A percentile compares a stretch with the other conserved stretches of the same genome.
phyloP scores from a whole-genome alignment of 2,329 filamentous ascomycete genomes.

The Stachybotrys echinatus region DNA sequence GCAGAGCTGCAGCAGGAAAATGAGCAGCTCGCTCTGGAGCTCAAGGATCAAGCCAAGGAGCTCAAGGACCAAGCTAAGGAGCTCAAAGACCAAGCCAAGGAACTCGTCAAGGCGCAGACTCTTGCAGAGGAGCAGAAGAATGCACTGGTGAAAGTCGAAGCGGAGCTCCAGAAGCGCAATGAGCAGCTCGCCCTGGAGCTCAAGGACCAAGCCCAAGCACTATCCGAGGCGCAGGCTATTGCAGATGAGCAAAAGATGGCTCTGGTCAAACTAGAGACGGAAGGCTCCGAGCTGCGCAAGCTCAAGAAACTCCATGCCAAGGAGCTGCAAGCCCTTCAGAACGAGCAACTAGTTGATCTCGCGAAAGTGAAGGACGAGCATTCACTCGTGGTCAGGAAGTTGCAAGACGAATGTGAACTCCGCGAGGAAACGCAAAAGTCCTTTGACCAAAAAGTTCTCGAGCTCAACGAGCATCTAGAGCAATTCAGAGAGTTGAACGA shows the following conservation, averaged over 20 bases:
- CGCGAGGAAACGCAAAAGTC: slow-evolving; percentile 9
- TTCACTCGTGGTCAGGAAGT: slow-evolving; percentile 4
- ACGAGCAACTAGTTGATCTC: slow-evolving; percentile 10
- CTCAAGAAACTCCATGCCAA: slow-evolving; percentile 16
- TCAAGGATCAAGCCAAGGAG: not conserved
- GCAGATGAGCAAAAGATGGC: not conserved
- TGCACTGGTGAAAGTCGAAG: too few species aligned
- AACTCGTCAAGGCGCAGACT: not conserved
- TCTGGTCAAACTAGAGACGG: slow-evolving; percentile 7
- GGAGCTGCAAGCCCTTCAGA: slow-evolving; percentile 11
- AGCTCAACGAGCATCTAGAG: slow-evolving; percentile 17
- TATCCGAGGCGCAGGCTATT: not conserved
- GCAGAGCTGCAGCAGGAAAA: not conserved
- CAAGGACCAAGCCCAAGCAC: not conserved
- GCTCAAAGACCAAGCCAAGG: not conserved
- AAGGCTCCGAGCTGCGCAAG: slow-evolving; percentile 13
- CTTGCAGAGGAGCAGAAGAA: not conserved
- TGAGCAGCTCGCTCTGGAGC: not conserved
- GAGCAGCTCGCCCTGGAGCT: not conserved
- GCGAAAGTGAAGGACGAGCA: slow-evolving; percentile 7
- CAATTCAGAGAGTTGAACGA: slow-evolving; percentile 17
- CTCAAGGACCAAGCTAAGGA: too few species aligned
- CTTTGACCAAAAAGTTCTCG: slow-evolving; percentile 17
- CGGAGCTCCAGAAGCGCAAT: not conserved
- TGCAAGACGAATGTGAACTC: not conserved